Base-by-base conservation (phyloP, 345 rosid genomes). In the Abelmoschus esculentus region DNA sequence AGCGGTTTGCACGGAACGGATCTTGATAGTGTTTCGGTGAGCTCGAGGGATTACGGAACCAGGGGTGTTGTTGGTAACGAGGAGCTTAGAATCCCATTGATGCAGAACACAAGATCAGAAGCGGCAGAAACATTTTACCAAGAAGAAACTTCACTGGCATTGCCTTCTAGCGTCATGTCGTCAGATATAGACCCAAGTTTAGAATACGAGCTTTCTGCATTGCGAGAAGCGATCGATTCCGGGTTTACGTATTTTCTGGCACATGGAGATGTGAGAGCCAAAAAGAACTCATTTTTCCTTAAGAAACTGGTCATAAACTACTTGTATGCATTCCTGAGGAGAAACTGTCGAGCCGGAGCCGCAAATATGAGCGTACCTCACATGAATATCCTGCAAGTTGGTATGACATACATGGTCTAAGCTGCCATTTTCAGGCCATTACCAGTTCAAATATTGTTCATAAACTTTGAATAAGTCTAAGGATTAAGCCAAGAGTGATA, bases 291-390 rank as follows among this genome's bases (percentile, higher is more conserved):
- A 0, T 31, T 87, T 49, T 95, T 91, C 71, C 14, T 91, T 50
- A 95, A 95, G 93, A 95, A 95, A 75, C 90, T 95, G 22, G 90
- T 85, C 32, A 87, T 91, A 40, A 95, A 91, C 79, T 95, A 95
- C 89, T 84, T 89, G n/a, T 91, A 95, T 59, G 88, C 87, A 14
- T 91, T 91, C 79, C 55, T 91, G 56, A 82, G 96, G 80, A 86
- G 82, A 60, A 91, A 95, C 61, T 91, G 99, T 75, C 87, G 97
- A 82, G 93, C 85, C 15, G 90, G 93, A 10, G 83, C 96, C 4
- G 97, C 96, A 0, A 89, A 82, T 58, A 65, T 88, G 82, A 86
- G 88, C 36, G 96, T 89, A 61, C 99, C 99, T 73, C 99, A 88
- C 79, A 85, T 83, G 91, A 85, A 93, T 73, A 85, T 90, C 81